These are phyloP conservation scores for Platismatia glauca DNA, from an alignment of 495 filamentous ascomycete genomes.

Conservation along the genomic window DNA sequence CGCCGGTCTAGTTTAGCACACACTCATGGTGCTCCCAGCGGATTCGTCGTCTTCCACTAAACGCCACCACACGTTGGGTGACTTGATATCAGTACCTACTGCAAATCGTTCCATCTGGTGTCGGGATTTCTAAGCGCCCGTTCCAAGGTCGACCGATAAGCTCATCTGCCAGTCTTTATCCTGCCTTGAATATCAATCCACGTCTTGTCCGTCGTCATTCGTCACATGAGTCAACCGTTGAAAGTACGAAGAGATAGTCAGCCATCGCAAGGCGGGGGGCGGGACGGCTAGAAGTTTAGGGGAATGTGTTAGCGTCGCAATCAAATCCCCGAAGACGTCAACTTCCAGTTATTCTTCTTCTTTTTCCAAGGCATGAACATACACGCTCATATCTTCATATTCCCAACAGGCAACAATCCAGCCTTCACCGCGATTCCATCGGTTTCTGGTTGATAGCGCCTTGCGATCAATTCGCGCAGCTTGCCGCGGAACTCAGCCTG, in stretches of 20 bases:
- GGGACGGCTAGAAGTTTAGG: slow-evolving; percentile 1
- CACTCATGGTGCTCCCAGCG: background rate
- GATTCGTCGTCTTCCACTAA: background rate
- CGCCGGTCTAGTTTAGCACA: background rate
- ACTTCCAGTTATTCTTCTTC: background rate
- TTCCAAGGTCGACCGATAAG: background rate
- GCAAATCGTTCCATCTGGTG: background rate
- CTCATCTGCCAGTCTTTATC: too few relatives aligned
- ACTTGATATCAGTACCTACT: background rate
- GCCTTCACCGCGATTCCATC: background rate
- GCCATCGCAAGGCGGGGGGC: background rate
- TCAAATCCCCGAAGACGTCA: background rate
- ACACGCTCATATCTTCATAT: background rate
- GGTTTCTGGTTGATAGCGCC: background rate
- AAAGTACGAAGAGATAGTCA: background rate
- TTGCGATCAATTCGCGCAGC: slow-evolving; percentile 1
- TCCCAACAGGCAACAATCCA: background rate
- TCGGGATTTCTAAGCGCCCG: background rate
- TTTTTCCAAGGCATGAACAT: background rate
- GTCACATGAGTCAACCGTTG: background rate
- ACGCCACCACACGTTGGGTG: background rate
- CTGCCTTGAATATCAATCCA: background rate
- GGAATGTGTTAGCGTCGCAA: background rate
- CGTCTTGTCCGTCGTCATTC: too few relatives aligned
- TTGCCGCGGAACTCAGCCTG: slow-evolving; percentile 3